Evolutionary conservation across 257 asterid species (phyloP).

Genomic region (Parsonsia alboflavescens): DNA sequence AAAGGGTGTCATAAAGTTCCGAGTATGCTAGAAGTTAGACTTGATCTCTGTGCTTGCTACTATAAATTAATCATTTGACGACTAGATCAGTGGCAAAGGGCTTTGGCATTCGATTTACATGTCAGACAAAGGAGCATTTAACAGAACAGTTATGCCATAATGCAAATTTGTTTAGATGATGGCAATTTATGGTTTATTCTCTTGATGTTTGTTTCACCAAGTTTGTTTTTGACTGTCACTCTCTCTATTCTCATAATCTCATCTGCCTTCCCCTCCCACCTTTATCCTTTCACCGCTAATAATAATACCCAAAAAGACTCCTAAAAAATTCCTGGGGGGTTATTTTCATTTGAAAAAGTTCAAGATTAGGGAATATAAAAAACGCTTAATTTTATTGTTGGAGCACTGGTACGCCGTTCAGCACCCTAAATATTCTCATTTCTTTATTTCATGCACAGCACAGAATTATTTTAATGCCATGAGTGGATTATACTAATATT

Average conservation of each 20-base stretch:
- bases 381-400: too few relatives aligned
- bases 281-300: not conserved
- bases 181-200: conserved; percentile 6
- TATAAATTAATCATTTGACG: not conserved
- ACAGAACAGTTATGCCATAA: too few relatives aligned
- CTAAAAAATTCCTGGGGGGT: too few relatives aligned
- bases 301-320: too few relatives aligned
- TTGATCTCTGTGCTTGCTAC: not conserved
- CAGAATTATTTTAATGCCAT: not conserved
- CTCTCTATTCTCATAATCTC: not conserved
- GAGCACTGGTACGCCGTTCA: too few relatives aligned
- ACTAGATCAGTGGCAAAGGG: not conserved
- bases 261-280: too few relatives aligned
- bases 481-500: not conserved
- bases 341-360: not conserved
- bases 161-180: too few relatives aligned
- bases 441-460: too few relatives aligned
- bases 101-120: too few relatives aligned
- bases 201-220: not conserved
- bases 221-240: not conserved
- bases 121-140: too few relatives aligned
- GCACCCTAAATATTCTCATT: too few relatives aligned
- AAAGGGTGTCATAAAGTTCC: not conserved
- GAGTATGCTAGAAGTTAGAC: not conserved
- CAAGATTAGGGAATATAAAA: not conserved